Evolutionary conservation across 2,329 filamentous ascomycete species (phyloP), one percentile per base, ranked within the genome.

Genomic region (Epichloe elymi): DNA sequence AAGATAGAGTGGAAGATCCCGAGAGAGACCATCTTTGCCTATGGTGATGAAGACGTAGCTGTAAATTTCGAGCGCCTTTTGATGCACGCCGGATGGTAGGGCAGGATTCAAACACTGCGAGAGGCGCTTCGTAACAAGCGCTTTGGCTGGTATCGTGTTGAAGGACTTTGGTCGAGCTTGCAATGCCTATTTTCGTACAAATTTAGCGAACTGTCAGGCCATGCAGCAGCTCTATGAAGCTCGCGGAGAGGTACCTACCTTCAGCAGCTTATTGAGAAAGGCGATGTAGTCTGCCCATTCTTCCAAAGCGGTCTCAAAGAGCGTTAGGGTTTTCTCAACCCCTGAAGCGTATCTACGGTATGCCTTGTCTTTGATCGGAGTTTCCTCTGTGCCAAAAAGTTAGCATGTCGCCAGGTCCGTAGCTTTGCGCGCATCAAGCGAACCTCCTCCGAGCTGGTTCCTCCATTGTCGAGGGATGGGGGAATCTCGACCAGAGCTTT

Each of bases 251-350:
- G 59, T 65, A 90, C 88, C 80, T 96, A 90, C 88, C 80, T 96
- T 97, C 55, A 95, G 74, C 46, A 98, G 75, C 55, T 88, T 82
- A 64, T 87, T 94, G 51, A 98, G 72, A 65, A 97, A 98, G 17
- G 91, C 95, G 62, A 98, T 98, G 65, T 98, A 98, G 70, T 98
- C 93, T 46, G 94, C 93, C 93, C 93, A 98, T 80, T 98, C 93
- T 69, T 97, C 89, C 59, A 96, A 75, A 33, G 88, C 83, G 15
- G 88, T 90, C 65, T 98, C 93, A 71, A 96, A 98, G 36, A 95
- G 76, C 44, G 86, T 80, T 55, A 98, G 76, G 36, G 89, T 86
- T 66, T 89, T 82, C 63, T 97, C 91, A 57, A 98, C 83, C 53
- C 82, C 86, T 46, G 84, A 80, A 43, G 89, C 88, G 79, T 97